Conservation (phyloP, 1,284 basidiomycete species). For the Microbotryum intermedium region DNA sequence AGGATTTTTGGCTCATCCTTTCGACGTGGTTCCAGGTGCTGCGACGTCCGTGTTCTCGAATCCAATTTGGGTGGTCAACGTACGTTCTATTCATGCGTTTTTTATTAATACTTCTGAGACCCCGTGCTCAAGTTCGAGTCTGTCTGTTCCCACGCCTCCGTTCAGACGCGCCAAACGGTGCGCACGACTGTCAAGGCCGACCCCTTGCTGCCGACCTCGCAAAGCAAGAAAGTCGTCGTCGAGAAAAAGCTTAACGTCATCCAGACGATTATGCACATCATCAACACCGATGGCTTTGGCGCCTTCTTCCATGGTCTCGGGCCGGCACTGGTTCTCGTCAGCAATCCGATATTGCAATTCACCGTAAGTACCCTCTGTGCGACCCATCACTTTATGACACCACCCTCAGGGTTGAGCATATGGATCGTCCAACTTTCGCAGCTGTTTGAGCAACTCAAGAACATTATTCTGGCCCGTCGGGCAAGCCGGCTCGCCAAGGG, state of each 20-base stretch:
- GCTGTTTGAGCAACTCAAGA: conserved; percentile 75
- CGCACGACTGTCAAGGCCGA: conserved; percentile 32
- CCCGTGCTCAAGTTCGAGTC: neutral
- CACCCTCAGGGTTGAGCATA: conserved; percentile 38
- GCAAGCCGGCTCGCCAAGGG: conserved; percentile 38
- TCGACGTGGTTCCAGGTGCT: conserved; percentile 51
- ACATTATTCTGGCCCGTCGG: conserved; percentile 55
- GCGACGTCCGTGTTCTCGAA: conserved; percentile 86
- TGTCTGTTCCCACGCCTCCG: neutral
- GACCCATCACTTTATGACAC: neutral
- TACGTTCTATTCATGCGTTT: neutral
- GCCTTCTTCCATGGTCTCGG: conserved; percentile 95
- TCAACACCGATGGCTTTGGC: conserved; percentile 64
- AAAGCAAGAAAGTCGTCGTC: conserved; percentile 21
- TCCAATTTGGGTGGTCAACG: conserved; percentile 64
- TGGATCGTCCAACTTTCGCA: conserved; percentile 52
- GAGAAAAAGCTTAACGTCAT: conserved; percentile 41
- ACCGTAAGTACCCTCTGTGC: conserved; percentile 32
- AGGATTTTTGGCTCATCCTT: neutral
- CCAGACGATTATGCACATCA: conserved; percentile 62
- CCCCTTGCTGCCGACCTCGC: conserved; percentile 2
- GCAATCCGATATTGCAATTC: conserved; percentile 79
- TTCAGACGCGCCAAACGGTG: conserved; percentile 59
- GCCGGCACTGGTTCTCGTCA: conserved; percentile 82
- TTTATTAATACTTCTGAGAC: neutral